A percentile compares a stretch with the other conserved stretches of the same genome.
phyloP scores from a whole-genome alignment of 129 eudicot genomes.

The Smallanthus sonchifolius region DNA sequence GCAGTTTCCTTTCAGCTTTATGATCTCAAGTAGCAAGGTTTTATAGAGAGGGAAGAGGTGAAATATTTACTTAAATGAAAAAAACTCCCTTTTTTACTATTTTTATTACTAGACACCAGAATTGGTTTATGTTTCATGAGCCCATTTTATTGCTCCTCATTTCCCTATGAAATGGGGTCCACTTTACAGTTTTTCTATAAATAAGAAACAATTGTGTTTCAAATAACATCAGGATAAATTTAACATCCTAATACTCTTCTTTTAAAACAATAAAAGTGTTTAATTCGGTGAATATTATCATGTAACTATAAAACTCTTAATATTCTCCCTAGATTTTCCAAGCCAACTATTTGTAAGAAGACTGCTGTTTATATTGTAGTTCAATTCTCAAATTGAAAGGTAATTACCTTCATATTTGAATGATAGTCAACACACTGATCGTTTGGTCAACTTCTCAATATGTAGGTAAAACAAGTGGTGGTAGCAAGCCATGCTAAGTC shows the following conservation, averaged over 20 bases:
- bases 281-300: not conserved
- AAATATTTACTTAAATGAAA: not conserved
- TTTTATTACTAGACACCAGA: not conserved
- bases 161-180: too few relatives aligned
- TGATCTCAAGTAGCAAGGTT: constrained; percentile 80
- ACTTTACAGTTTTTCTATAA: too few relatives aligned
- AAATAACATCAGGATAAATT: not conserved
- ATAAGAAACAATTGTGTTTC: too few relatives aligned
- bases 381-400: not conserved
- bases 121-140: not conserved
- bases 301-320: not conserved
- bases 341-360: not conserved
- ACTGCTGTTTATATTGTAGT: not conserved
- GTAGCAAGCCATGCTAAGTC: constrained; percentile 79
- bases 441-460: not conserved
- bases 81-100: not conserved
- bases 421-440: not conserved
- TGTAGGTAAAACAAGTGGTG: constrained; percentile 59
- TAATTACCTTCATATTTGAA: not conserved
- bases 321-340: not conserved
- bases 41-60: constrained; percentile 66
- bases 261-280: not conserved
- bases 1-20: constrained; percentile 72
- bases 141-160: too few relatives aligned
- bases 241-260: not conserved